Base-by-base conservation (phyloP, 2,329 filamentous ascomycete genomes). In the Bisporella sp. region DNA sequence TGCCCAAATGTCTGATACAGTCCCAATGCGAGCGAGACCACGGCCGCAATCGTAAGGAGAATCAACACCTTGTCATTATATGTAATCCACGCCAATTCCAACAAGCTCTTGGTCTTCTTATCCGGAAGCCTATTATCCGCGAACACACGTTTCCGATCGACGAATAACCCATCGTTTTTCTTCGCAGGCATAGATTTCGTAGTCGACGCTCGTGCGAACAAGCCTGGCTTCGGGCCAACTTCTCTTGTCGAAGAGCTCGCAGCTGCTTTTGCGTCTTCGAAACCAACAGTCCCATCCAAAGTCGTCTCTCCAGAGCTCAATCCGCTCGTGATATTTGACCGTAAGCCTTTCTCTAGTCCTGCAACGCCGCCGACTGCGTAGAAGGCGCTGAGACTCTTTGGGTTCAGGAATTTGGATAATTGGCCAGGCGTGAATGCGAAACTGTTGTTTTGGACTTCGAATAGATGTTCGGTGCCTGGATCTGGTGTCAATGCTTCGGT, bases 61-160 rank as follows among this genome's bases (percentile, higher is more conserved):
- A 89, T 85, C 47, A 89, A 71, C 8, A 91, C 81, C 61, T 90
- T 90, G 68, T 91, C 87, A 63, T 90, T 89, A 69, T 88, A 89
- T 1, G 86, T 85, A 60, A 89, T 85, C 87, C 87, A 91, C 55
- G 82, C 82, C n/a, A 90, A 69, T 61, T 83, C 74, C 53, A 85
- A 72, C 47, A 90, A 81, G 39, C 73, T 82, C 64, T 89, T 89
- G 29, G 82, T 73, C 61, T 85, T 86, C 59, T 79, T 79, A 56
- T 80, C 81, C 0, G 84, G 84, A 12, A 87, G 69, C 31, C 73
- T 71, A 58, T 90, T 90, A 55, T 81, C 77, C 48, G 79, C 81
- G 63, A 81, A 91, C 6, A 90, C 73, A 35, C 84, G 80, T 61
- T 78, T 85, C 28, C 87, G 81, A 59, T 90, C 87, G 21, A 63